Base-by-base conservation (phyloP, 1,284 basidiomycete species). In the Leccinum subrobustum region DNA sequence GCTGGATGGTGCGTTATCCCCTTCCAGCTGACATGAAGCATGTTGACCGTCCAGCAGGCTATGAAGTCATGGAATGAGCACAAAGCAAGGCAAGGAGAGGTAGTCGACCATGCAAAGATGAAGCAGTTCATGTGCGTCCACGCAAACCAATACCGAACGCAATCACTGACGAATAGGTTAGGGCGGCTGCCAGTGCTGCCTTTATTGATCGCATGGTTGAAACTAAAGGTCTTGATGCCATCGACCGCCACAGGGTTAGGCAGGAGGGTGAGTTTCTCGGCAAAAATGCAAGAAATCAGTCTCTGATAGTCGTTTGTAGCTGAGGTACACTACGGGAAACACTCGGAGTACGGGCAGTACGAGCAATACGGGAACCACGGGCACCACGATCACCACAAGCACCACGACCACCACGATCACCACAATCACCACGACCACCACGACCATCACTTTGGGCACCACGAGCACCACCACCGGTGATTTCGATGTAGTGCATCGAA, bases 201-300 rank as follows among this genome's bases (percentile, higher is more conserved):
- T 81, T 82, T 69, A 67, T 86, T 58, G 78, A 79, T 60, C 76
- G 69, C 42, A 63, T 79, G 0, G 64, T 79, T 4, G 83, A 86
- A 69, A 82, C 81, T 63, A 83, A 81, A 65, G 83, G 84, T 6
- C 79, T 83, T 63, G 78, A 80, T 65, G 69, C 68, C 11, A 3
- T 77, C 5, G 79, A 79, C 64, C 8, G 5, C 0, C 1, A 23
- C 11, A 76, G 74, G 68, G 78, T 76, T 23, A 78, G 83, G 18
- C 72, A 76, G 64, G 64, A 68, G n/a, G 64, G 60, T 67, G 9
- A 51, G 60, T 42, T 23, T 27, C 42, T 4, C 4, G 18, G 0
- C 20, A 12, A 0, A 12, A 8, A 2, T 7, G 16, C n/a, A 20
- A 3, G 6, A 8, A 20, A 2, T 3, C 12, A 20, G 9, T 0